A percentile compares a stretch with the other conserved stretches of the same genome.
phyloP scores from a whole-genome alignment of 2,329 filamentous ascomycete species.

The Stagonosporopsis tanaceti region DNA sequence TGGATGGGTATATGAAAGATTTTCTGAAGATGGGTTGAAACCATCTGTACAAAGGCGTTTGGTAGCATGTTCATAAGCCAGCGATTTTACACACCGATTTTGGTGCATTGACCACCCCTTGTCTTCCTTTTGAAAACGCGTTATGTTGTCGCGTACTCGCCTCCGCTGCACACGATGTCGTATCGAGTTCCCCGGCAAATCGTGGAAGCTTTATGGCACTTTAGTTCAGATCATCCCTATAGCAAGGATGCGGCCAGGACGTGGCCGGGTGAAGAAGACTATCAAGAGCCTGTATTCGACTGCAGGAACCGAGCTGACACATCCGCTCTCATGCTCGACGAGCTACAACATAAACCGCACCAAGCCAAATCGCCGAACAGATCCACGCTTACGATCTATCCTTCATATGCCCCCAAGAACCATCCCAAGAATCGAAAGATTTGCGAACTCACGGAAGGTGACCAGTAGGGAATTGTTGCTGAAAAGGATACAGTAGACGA shows the following conservation, averaged over 20 bases:
- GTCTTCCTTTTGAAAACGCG: neutral
- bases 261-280: no score
- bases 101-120: neutral
- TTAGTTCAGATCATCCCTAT: no score
- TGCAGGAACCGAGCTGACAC: no score
- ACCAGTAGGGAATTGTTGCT: neutral
- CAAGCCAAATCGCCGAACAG: neutral
- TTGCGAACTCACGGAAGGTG: neutral
- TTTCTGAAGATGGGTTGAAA: neutral
- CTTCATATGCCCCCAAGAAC: neutral
- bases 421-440: neutral
- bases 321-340: neutral
- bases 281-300: no score
- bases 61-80: constrained; percentile 19
- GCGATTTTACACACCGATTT: constrained; percentile 9
- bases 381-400: neutral
- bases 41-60: constrained; percentile 20
- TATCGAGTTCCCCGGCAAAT: neutral
- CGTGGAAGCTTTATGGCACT: no score
- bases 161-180: neutral
- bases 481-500: neutral
- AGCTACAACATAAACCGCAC: neutral
- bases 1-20: neutral
- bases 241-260: no score
- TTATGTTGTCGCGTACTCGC: neutral